phyloP scores from a whole-genome alignment of 164 flowering plant species.

The Sedum album region DNA sequence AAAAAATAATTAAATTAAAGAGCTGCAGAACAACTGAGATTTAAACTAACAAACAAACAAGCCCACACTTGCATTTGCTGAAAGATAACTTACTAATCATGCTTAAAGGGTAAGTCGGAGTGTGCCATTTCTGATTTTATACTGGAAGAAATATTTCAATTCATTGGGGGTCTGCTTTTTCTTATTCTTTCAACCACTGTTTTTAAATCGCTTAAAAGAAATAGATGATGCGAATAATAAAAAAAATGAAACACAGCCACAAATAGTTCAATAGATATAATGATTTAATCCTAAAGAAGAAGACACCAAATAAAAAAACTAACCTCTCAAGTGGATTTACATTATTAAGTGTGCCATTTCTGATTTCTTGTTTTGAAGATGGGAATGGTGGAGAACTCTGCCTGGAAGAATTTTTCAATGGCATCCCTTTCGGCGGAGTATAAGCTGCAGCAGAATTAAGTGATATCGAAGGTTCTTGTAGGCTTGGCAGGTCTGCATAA shows the following conservation, averaged over 20 bases:
- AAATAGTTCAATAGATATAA: not conserved
- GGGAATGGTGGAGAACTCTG: slow-evolving; percentile 22
- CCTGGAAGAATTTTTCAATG: slow-evolving; percentile 2
- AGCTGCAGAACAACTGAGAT: no score
- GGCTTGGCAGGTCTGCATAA: slow-evolving; percentile 14
- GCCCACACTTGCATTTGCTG: no score
- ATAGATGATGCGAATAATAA: no score
- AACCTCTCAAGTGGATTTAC: slow-evolving; percentile 25
- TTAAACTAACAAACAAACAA: no score
- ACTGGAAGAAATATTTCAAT: no score
- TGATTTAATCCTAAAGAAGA: not conserved
- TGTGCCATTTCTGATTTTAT: no score
- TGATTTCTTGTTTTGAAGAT: slow-evolving; percentile 14
- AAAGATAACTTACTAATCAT: no score
- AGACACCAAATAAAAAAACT: not conserved
- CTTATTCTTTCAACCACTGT: no score
- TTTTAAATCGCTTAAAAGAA: not conserved
- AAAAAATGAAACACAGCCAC: no score
- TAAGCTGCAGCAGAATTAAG: slow-evolving; percentile 12
- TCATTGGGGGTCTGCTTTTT: no score
- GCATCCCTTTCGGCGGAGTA: slow-evolving; percentile 13
- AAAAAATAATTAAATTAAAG: no score
- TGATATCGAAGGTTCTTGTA: slow-evolving; percentile 13
- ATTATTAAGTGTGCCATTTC: slow-evolving; percentile 11
- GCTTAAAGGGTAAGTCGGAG: no score